Percentiles rank a stretch among this genome's conserved stretches.
Evolutionary conservation across 441 rosid genomes (phyloP).

Genomic region (Mallotus japonicus): DNA sequence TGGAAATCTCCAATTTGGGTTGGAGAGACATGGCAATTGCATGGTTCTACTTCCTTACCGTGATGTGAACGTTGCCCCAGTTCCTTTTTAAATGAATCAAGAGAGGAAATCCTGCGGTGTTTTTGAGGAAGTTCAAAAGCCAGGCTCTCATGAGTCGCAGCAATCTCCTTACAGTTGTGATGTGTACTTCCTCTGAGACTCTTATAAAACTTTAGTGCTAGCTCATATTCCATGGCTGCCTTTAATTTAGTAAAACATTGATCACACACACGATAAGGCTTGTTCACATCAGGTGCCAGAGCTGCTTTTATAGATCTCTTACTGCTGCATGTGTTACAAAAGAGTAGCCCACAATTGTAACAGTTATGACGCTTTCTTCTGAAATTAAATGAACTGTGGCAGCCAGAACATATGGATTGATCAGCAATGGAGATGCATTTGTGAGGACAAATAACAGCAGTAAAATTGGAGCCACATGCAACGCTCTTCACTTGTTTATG

Average conservation of each 20-base stretch:
- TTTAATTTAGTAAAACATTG: slow-evolving; percentile 64
- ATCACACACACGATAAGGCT: slow-evolving; percentile 75
- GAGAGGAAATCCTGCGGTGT: slow-evolving; percentile 44
- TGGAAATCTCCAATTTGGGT: slow-evolving; percentile 33
- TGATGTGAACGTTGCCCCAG: slow-evolving; percentile 29
- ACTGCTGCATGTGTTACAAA: slow-evolving; percentile 70
- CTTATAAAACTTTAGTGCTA: slow-evolving; percentile 29
- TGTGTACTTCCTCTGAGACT: slow-evolving; percentile 29
- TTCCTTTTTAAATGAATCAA: slow-evolving; percentile 31
- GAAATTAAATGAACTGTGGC: slow-evolving; percentile 68
- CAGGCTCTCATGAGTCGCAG: slow-evolving; percentile 35
- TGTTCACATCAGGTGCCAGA: slow-evolving; percentile 66
- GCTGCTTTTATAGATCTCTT: slow-evolving; percentile 69
- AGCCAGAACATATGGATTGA: slow-evolving; percentile 70
- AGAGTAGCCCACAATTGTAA: slow-evolving; percentile 29
- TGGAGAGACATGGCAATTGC: slow-evolving; percentile 37
- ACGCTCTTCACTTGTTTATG: slow-evolving; percentile 70
- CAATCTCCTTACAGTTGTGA: slow-evolving; percentile 30
- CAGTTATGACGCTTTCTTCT: slow-evolving; percentile 73
- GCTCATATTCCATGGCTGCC: slow-evolving; percentile 37
- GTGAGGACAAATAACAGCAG: slow-evolving; percentile 72
- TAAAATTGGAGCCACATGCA: slow-evolving; percentile 70
- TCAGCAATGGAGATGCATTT: slow-evolving; percentile 66
- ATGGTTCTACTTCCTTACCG: slow-evolving; percentile 26
- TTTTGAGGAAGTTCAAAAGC: slow-evolving; percentile 31